Base-by-base conservation (phyloP, 176 grass and related monocot species). In the Carex parvula region DNA sequence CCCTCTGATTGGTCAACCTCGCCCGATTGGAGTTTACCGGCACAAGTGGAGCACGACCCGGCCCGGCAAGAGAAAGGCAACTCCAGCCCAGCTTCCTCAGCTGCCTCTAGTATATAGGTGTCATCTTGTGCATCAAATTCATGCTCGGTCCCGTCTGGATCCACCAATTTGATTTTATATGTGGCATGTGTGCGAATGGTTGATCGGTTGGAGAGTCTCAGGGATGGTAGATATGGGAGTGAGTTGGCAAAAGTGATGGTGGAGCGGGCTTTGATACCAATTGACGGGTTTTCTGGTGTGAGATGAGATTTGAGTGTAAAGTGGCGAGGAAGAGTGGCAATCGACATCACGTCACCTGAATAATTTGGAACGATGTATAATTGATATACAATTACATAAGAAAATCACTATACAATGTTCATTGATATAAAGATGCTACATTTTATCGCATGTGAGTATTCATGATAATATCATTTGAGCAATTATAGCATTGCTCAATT, bases 1-100 rank as follows among this genome's bases (percentile, higher is more conserved):
- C 92, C 94, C 14, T 97, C 94, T 54, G 92, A 91, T 53, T 97
- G 94, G 85, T 97, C 92, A 22, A 97, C 92, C 56, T 83, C 64
- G 1, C 94, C 92, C 54, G 92, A 89, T 57, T 64, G 80, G 50
- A 92, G 55, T 75, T 87, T 83, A 4, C 92, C 92, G 6, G 92
- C 71, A 65, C 94, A 97, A 52, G 90, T 87, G 4, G 94, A 88
- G 88, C 90, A 97, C 5, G 94, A 84, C 0, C 94, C 92, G 1
- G 89, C 90, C 14, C 90, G 83, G 83, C 94, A 94, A 37, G 94
- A 97, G 80, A 54, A 97, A 17, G 94, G 94, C 90, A 97, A 80
- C 62, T 97, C 94, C 83, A 85, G n/a, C 41, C 90, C 94, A 57
- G 90, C 88, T 33, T 16, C 35, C 81, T 97, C 94, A 3, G 92